Evolutionary conservation across 2,329 filamentous ascomycete genomes (phyloP), one percentile per base, ranked within the genome.

Genomic region (Colletotrichum australisinense): DNA sequence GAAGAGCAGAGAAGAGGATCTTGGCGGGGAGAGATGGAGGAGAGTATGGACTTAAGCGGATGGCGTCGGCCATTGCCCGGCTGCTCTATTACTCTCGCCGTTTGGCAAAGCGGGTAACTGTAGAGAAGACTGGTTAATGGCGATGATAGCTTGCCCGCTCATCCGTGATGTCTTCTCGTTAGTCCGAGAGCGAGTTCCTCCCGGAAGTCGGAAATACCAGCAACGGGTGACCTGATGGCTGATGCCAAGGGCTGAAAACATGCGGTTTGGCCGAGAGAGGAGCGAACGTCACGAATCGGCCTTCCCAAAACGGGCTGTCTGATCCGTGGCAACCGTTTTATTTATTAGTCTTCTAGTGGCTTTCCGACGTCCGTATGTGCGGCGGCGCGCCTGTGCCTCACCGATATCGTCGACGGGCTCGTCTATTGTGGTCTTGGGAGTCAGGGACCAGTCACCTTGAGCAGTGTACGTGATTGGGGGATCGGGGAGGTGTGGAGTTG

Each of bases 231-330:
- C 42, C 42, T 46, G 42, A 46, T 46, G 42, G 26, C 68, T 71
- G 68, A 71, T 67, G 63, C 68, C 63, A 67, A 71, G 68, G 32
- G 63, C 56, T 60, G 55, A 30, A 56, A 71, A 35, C 62, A 71
- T 56, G 63, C 62, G 62, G 32, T 49, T 60, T 55, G 12, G 38
- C 60, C 67, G 67, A 46, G 19, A 56, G 63, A 70, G 55, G 53
- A 19, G 32, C 32, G 52, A 28, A 12, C 4, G 59, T 55, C 30
- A 63, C 68, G 55, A 22, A 8, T 46, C 55, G 24, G 68, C 63
- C 68, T 71, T 71, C 63, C 68, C 63, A 38, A 71, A 71, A 71
- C 26, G 63, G 68, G 56, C 55, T 67, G 8, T 71, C 52, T 42
- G 38, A 56, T 30, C 68, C 63, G 35, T 32, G 68, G 35, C 26